Evolutionary conservation across 345 rosid genomes (phyloP).

Genomic region (Eucalyptus tenuipes): DNA sequence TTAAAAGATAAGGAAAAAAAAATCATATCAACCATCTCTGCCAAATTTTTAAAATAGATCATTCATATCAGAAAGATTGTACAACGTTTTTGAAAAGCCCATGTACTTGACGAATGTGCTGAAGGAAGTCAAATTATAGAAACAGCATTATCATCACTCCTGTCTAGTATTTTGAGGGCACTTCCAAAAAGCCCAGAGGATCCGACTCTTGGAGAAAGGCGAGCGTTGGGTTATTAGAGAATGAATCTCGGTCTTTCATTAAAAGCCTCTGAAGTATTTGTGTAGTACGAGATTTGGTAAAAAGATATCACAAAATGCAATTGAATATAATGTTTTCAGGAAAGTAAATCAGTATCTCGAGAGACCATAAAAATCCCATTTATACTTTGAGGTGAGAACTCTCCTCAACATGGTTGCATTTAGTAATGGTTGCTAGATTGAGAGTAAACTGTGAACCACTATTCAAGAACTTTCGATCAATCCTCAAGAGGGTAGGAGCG

Average conservation of each 20-base stretch:
- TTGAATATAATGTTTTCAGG: accelerated
- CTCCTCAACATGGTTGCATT: not conserved
- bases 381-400: not conserved
- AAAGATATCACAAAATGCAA: not conserved
- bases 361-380: not conserved
- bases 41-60: not conserved
- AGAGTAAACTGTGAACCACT: not conserved
- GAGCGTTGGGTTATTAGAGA: not conserved
- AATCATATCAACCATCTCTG: not conserved
- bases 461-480: not conserved
- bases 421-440: not conserved
- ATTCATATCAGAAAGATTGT: not conserved
- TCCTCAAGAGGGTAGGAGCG: not conserved
- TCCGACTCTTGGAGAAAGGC: not conserved
- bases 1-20: not conserved
- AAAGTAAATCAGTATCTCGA: accelerated
- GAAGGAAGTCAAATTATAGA: not conserved
- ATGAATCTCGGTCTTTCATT: not conserved
- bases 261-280: not conserved
- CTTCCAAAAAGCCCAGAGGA: not conserved
- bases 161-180: not conserved
- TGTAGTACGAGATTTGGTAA: not conserved
- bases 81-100: not conserved
- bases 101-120: not conserved
- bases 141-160: not conserved